Evolutionary conservation across 192 early-diverging fungal species (phyloP), one percentile per base, ranked within the genome.

Genomic region (Diversispora epigaea): DNA sequence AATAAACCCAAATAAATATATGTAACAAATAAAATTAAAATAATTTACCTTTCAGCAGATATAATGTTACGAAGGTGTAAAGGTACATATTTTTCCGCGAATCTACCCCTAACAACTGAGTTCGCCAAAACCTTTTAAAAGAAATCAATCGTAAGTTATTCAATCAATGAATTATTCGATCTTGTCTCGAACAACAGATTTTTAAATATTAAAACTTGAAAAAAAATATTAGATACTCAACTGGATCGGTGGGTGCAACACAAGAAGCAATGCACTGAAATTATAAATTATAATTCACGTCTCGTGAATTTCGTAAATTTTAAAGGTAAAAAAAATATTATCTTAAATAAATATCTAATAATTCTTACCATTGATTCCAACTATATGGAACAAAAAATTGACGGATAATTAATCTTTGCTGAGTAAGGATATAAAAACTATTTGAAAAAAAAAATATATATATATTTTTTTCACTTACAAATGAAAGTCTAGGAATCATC

Each of bases 201-300:
- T 32, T 32, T 2, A 32, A 32, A 49, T 49, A 49, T 11, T 19
- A 6, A 57, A 57, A 19, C 10, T 19, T 57, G 6, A n/a, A 17
- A 19, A 57, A 19, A 57, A 57, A 6, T 57, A 57, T 1, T 57
- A 57, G 8, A 73, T 58, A 61, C 60, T 73, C 60, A 82, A 97
- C 95, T 0, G 95, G 95, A 83, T 98, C 96, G 0, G 96, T 98
- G 0, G 96, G 96, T 9, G 95, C 90, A 5, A 92, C 79, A 62
- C 93, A 95, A 0, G 95, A 88, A 8, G 91, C 91, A 45, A 97
- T 82, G 25, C 25, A 32, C 25, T 32, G 25, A 32, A 32, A 32
- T 32, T 32, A 32, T 32, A 2, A 32, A 32, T 32, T 32, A 32
- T 1, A 32, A 32, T 1, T 1, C 25, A 32, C 0, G 25, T 32